Evolutionary conservation across 2,329 filamentous ascomycete species (phyloP), one percentile per base, ranked within the genome.

Genomic region (Nigrospora oryzae): DNA sequence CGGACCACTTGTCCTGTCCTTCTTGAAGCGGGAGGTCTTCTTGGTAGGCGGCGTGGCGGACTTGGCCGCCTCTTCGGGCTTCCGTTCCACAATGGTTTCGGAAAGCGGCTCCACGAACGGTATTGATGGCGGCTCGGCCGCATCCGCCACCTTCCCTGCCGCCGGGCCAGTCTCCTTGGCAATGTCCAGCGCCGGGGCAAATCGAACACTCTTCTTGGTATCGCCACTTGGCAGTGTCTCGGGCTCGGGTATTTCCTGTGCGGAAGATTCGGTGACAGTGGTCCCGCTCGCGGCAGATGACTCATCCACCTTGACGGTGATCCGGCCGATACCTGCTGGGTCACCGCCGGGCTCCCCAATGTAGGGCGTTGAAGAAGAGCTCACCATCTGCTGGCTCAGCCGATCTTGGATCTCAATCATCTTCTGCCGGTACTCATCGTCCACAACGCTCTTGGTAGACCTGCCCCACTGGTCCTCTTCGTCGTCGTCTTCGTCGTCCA

Each of bases 361-460:
- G 16, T 42, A 42, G 7, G 35, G n/a, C 10, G 30, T 42, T 15
- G 40, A 13, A 31, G 40, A n/a, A 11, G 16, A 7, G 11, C 12
- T 19, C 5, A 28, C 16, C 34, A 28, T 15, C 13, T 13, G 49
- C 17, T 51, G 49, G 39, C 49, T 56, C 1, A 96, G 73, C 50
- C 81, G 84, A 58, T 83, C 74, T 63, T 96, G 86, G 5, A 98
- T 70, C 52, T 90, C 86, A 38, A 85, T 75, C 93, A 98, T 97
- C 53, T 87, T 77, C 53, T 78, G 73, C 31, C 82, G 79, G 57
- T 95, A 94, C 13, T 86, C 83, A 37, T 89, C 81, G 14, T 79
- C 80, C 42, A 96, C 66, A 12, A 83, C 73, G 16, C 73, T 74
- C 15, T 75, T 71, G 10, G 77, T 91, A 15, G 78, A 85, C 41